These are phyloP conservation scores for Eruca vesicaria DNA, from an alignment of 441 rosid genomes.

Conservation along the genomic window DNA sequence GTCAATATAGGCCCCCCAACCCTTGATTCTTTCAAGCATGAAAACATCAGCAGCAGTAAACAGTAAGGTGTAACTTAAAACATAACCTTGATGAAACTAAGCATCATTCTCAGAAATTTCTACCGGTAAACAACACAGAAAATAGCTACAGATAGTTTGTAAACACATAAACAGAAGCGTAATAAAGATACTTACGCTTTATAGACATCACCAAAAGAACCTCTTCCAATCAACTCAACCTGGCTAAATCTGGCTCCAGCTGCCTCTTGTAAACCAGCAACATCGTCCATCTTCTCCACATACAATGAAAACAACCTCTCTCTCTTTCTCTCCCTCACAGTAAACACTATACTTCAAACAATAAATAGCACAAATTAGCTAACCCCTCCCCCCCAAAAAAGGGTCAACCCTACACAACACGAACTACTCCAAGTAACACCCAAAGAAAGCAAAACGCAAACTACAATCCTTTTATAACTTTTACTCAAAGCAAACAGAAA, in stretches of 20 bases:
- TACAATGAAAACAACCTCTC: slow-evolving; percentile 11
- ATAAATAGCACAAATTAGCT: slow-evolving; percentile 14
- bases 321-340: slow-evolving; percentile 6
- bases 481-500: slow-evolving; percentile 56
- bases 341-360: neutral
- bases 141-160: neutral
- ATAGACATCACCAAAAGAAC: slow-evolving; percentile 92
- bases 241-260: slow-evolving; percentile 78
- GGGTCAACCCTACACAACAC: slow-evolving; percentile 27
- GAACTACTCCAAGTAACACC: neutral
- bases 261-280: slow-evolving; percentile 72
- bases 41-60: neutral
- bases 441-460: slow-evolving; percentile 19
- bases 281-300: slow-evolving; percentile 70
- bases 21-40: neutral
- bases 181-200: slow-evolving; percentile 69
- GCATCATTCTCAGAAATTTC: neutral
- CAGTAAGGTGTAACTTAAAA: neutral
- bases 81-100: neutral
- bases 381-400: slow-evolving; percentile 26
- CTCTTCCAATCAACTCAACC: slow-evolving; percentile 84
- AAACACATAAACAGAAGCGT: neutral
- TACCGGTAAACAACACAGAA: neutral
- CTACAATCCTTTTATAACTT: slow-evolving; percentile 31
- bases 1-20: neutral